Percentiles rank a stretch among this genome's conserved stretches.
These are phyloP conservation scores for Eimeria acervulina DNA, from an alignment of 169 alveolate genomes.

Conservation along the genomic window DNA sequence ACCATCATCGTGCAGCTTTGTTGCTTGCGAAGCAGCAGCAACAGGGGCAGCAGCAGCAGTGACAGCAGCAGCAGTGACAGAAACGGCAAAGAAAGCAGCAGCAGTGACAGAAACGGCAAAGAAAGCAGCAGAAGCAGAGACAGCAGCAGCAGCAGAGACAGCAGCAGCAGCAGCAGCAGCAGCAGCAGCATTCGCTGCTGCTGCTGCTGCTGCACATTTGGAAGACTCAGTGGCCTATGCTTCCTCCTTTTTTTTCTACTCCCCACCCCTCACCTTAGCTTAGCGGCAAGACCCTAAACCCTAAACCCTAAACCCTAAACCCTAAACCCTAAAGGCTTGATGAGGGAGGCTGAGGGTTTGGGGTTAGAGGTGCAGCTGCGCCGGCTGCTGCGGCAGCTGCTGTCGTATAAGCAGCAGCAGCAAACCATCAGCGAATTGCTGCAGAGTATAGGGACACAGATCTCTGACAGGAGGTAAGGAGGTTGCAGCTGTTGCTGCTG, in stretches of 20 bases:
- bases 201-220: too few species aligned
- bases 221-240: too few species aligned
- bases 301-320: not conserved
- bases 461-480: not conserved
- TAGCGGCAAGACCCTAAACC: too few species aligned
- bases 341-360: not conserved
- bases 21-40: not conserved
- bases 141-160: too few species aligned
- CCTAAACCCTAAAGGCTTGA: constrained; percentile 9
- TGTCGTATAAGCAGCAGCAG: constrained; percentile 1
- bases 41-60: not conserved
- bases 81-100: not conserved
- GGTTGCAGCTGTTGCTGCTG: constrained; percentile 17
- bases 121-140: too few species aligned
- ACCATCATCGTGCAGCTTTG: too few species aligned
- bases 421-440: not conserved
- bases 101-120: not conserved
- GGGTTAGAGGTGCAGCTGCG: not conserved
- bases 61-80: not conserved
- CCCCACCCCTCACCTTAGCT: too few species aligned
- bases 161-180: too few species aligned
- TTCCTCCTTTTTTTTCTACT: too few species aligned
- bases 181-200: too few species aligned
- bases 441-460: not conserved
- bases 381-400: not conserved